These are phyloP conservation scores for Penstemon barbatus DNA, from an alignment of 257 asterid genomes.

Conservation along the genomic window DNA sequence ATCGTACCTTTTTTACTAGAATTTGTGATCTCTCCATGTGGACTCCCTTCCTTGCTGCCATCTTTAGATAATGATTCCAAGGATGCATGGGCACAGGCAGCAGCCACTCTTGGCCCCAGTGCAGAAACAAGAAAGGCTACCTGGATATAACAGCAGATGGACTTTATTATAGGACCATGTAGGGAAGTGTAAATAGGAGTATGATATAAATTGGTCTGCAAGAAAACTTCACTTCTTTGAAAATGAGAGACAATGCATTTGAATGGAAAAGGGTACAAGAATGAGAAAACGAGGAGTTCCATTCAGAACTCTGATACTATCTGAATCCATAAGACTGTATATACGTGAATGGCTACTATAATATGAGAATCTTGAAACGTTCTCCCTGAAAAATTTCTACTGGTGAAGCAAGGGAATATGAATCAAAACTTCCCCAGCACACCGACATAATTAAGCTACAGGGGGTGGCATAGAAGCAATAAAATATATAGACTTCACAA, in stretches of 20 bases:
- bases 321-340: background rate
- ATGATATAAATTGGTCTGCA: background rate
- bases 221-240: conserved; percentile 17
- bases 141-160: conserved; percentile 39
- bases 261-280: background rate
- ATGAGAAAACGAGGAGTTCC: background rate
- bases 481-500: background rate
- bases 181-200: background rate
- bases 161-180: background rate
- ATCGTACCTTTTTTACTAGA: conserved; percentile 45
- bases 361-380: background rate
- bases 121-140: conserved; percentile 65
- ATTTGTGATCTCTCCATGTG: conserved; percentile 35
- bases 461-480: background rate
- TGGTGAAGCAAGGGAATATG: conserved; percentile 1
- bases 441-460: background rate
- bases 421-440: background rate
- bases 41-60: conserved; percentile 41
- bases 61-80: conserved; percentile 50
- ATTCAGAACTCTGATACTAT: background rate
- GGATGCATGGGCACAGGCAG: conserved; percentile 73
- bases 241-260: conserved; percentile 6
- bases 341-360: background rate
- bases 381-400: background rate
- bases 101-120: conserved; percentile 78